Evolutionary conservation across 805 yeast genomes (phyloP), one percentile per base, ranked within the genome.

Genomic region (Blastobotrys parvus): DNA sequence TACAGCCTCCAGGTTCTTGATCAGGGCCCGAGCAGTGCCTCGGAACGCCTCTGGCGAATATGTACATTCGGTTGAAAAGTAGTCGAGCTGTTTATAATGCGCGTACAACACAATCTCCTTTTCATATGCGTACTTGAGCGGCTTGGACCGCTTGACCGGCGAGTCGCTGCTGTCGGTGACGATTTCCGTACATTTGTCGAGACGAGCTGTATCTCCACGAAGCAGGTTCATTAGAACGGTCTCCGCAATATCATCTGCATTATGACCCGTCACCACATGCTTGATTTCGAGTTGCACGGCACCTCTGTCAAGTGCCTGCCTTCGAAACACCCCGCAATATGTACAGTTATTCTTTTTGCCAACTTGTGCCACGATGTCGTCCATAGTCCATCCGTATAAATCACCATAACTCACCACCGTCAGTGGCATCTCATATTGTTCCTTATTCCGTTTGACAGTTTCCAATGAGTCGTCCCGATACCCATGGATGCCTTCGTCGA

Each of bases 171-270:
- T 65, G 15, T 87, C 80, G 0, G 98, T 92, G 48, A 90, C 72
- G 34, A 92, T 87, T 18, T 82, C 73, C 7, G 95, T 85, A 15
- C 96, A 87, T 51, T 82, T 78, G 57, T 86, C 97, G 43, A 92
- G 68, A 50, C 99, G 71, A 19, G 95, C 94, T 4, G 88, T 82
- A 59, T 92, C 99, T n/a, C 99, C 99, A 54, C 99, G 72, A 22
- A 92, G 65, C 35, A 92, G 64, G 62, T 92, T 92, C 97, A 92
- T 90, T 43, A 92, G 64, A 3, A 92, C 95, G 0, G 99, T 92
- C 57, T 92, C 99, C 1, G 99, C 99, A 86, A 92, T 84, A 64
- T 92, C 99, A 62, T 92, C 99, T 0, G 99, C 99, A 61, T 92
- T 92, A 63, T 92, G 99, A 2, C 99, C 99, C 0, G 99, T 92